These are phyloP conservation scores for Cucurbita moschata DNA, from an alignment of 306 rosid species.

Conservation along the genomic window DNA sequence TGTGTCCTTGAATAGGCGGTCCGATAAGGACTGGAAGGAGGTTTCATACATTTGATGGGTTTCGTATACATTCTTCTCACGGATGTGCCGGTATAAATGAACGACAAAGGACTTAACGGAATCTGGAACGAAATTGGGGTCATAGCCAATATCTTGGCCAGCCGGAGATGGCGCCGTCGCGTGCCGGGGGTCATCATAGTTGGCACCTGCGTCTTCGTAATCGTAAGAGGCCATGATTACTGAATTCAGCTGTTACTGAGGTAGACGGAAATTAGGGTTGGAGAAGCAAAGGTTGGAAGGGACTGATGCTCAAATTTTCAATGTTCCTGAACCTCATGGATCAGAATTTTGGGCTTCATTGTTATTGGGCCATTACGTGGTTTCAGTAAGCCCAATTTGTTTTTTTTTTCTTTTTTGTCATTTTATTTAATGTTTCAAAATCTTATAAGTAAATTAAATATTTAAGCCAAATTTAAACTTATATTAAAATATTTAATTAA, in stretches of 20 bases:
- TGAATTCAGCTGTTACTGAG: background rate
- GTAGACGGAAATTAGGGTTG: constrained; percentile 17
- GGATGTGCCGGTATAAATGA: constrained; percentile 79
- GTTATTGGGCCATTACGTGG: background rate
- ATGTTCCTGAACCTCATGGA: background rate
- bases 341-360: background rate
- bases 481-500: too few relatives aligned
- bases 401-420: too few relatives aligned
- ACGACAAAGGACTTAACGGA: constrained; percentile 76
- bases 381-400: background rate
- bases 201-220: constrained; percentile 34
- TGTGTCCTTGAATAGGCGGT: constrained; percentile 78
- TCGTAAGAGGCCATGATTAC: constrained; percentile 44
- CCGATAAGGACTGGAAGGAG: constrained; percentile 76
- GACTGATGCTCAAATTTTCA: background rate
- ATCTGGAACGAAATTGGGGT: constrained; percentile 83
- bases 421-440: too few relatives aligned
- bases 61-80: constrained; percentile 96
- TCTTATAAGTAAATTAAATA: too few relatives aligned
- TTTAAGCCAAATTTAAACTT: too few relatives aligned
- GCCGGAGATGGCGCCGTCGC: constrained; percentile 14
- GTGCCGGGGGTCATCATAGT: constrained; percentile 32
- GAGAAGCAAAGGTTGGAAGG: background rate
- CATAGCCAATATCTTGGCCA: constrained; percentile 49
- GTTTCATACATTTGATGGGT: constrained; percentile 87